Evolutionary conservation across 345 rosid species (phyloP).

Genomic region (Eucalyptus marginata): DNA sequence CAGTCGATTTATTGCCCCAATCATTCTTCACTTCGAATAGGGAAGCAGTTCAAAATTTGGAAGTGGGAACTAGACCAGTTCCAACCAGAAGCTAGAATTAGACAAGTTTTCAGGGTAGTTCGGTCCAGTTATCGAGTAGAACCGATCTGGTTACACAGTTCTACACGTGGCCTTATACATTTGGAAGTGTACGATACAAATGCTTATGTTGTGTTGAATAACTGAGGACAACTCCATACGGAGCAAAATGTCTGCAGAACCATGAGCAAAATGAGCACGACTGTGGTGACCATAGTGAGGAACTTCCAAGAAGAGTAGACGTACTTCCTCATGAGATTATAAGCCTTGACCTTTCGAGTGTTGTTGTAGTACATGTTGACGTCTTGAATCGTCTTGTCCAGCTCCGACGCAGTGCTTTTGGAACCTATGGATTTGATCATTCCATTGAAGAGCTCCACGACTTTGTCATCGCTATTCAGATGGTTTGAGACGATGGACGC

Average conservation of each 20-base stretch:
- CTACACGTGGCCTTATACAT: background rate
- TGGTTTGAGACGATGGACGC: background rate
- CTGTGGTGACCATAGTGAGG: background rate
- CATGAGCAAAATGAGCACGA: background rate
- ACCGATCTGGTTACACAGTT: background rate
- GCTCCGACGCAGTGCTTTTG: background rate
- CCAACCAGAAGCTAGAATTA: too few relatives aligned
- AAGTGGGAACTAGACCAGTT: background rate
- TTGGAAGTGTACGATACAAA: background rate
- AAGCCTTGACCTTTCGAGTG: background rate
- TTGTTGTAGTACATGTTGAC: background rate
- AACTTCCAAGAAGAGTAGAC: background rate
- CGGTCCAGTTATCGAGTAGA: too few relatives aligned
- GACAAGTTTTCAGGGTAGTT: too few relatives aligned
- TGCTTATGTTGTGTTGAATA: background rate
- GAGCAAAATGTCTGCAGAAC: background rate
- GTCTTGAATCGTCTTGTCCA: background rate
- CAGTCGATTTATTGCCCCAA: background rate
- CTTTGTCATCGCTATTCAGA: background rate
- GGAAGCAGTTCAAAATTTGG: background rate
- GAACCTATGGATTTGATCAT: background rate
- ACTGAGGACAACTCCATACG: background rate
- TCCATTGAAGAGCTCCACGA: background rate
- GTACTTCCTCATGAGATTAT: background rate
- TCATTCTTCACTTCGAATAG: background rate